These are phyloP conservation scores for Mortierella antarctica DNA, from an alignment of 192 early-diverging fungal species.

Conservation along the genomic window DNA sequence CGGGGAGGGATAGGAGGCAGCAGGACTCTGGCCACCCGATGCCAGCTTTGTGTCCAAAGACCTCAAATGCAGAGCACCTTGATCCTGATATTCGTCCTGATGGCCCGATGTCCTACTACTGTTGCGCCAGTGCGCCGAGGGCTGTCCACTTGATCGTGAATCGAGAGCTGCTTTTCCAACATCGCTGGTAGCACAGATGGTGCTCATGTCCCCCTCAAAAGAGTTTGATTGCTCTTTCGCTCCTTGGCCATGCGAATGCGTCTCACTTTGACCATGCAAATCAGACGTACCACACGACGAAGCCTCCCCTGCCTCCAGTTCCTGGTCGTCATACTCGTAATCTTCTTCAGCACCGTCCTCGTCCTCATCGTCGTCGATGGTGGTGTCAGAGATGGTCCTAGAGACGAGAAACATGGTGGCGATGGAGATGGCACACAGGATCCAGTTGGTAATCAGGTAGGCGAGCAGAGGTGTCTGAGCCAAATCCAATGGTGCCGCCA, in stretches of 20 bases:
- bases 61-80: not conserved
- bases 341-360: conserved; percentile 8
- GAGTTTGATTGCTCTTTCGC: not conserved
- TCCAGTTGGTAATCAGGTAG: conserved; percentile 53
- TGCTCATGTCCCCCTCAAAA: conserved; percentile 14
- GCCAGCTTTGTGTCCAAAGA: not conserved
- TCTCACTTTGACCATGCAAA: not conserved
- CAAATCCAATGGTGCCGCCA: conserved; percentile 76
- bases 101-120: conserved; percentile 12
- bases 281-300: conserved; percentile 2
- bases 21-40: not conserved
- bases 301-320: not conserved
- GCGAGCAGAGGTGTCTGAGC: conserved; percentile 25
- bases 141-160: not conserved
- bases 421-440: conserved; percentile 41
- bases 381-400: conserved; percentile 45
- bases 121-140: not conserved
- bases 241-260: not conserved
- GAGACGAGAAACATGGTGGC: conserved; percentile 49
- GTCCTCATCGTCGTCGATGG: conserved; percentile 15
- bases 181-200: conserved; percentile 12
- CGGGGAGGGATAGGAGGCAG: not conserved
- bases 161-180: not conserved
- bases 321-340: conserved; percentile 7
- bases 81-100: conserved; percentile 5